phyloP scores from a whole-genome alignment of 345 rosid genomes.

The Excoecaria cochinchinensis region DNA sequence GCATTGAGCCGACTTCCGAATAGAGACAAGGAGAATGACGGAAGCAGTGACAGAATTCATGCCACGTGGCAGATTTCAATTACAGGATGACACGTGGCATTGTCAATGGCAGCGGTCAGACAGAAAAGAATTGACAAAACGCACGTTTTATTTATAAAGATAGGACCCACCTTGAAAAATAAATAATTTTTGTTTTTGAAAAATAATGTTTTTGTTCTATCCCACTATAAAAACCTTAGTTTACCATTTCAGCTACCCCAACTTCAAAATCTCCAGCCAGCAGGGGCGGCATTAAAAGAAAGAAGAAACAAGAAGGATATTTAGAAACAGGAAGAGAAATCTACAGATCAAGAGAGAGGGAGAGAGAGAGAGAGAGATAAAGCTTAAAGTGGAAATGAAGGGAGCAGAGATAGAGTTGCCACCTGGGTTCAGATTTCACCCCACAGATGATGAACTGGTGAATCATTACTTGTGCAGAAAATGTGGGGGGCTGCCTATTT shows the following conservation, averaged over 20 bases:
- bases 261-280: not conserved
- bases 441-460: constrained; percentile 90
- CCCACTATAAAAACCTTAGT: constrained; percentile 7
- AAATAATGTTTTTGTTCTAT: no score
- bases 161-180: not conserved
- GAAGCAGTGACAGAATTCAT: constrained; percentile 32
- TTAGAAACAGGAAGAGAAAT: not conserved
- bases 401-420: constrained; percentile 59
- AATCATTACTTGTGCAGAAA: constrained; percentile 67
- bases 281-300: not conserved
- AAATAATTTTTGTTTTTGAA: no score
- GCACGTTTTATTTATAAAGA: constrained; percentile 16
- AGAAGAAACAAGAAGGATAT: not conserved
- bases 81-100: not conserved
- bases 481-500: constrained; percentile 53
- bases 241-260: not conserved
- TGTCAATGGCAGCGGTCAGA: not conserved
- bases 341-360: not conserved
- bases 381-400: constrained; percentile 30
- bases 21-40: constrained; percentile 25
- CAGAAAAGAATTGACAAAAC: not conserved
- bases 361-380: not conserved
- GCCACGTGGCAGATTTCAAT: not conserved
- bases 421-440: constrained; percentile 92
- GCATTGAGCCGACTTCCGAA: constrained; percentile 10